A percentile compares a stretch with the other conserved stretches of the same genome.
These are phyloP conservation scores for Cordyceps javanica DNA, from an alignment of 2,329 filamentous ascomycete genomes.

Conservation along the genomic window DNA sequence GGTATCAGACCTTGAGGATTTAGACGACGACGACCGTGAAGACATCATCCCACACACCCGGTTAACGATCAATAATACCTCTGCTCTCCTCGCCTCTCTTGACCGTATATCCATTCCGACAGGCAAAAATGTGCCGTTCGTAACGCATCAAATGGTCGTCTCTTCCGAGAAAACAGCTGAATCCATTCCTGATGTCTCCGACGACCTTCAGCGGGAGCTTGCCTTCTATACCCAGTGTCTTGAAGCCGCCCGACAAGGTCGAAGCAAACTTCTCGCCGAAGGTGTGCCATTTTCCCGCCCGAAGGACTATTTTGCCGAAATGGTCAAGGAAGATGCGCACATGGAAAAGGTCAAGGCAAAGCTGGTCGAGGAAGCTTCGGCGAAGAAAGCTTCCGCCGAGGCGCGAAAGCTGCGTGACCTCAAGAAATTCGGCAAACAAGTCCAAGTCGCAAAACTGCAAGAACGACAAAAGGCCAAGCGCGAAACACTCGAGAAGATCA, in stretches of 20 bases:
- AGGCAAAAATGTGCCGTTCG: slow-evolving; percentile 65
- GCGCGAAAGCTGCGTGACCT: slow-evolving; percentile 87
- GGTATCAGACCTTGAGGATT: slow-evolving; percentile 77
- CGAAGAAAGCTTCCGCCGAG: slow-evolving; percentile 87
- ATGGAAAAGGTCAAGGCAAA: slow-evolving; percentile 96
- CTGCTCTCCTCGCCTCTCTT: slow-evolving; percentile 73
- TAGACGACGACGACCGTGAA: slow-evolving; percentile 72
- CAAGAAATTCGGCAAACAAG: slow-evolving; percentile 99
- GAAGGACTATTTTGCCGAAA: slow-evolving; percentile 95
- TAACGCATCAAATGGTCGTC: slow-evolving; percentile 71
- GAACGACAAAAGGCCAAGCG: slow-evolving; percentile 89
- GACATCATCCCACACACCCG: slow-evolving; percentile 87
- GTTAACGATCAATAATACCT: slow-evolving; percentile 94
- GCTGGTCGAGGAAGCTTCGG: slow-evolving; percentile 83
- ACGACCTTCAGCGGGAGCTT: slow-evolving; percentile 87
- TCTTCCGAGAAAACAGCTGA: slow-evolving; percentile 57
- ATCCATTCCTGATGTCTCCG: slow-evolving; percentile 74
- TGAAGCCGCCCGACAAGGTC: slow-evolving; percentile 67
- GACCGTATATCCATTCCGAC: slow-evolving; percentile 69
- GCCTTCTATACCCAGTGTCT: slow-evolving; percentile 90
- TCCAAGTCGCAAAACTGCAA: slow-evolving; percentile 92
- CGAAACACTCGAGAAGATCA: slow-evolving; percentile 93
- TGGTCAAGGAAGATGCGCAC: slow-evolving; percentile 97
- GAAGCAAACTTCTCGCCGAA: slow-evolving; percentile 71
- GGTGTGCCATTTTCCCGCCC: slow-evolving; percentile 81